These are phyloP conservation scores for Yamadazyma triangularis DNA, from an alignment of 1,139 yeast genomes.

Conservation along the genomic window DNA sequence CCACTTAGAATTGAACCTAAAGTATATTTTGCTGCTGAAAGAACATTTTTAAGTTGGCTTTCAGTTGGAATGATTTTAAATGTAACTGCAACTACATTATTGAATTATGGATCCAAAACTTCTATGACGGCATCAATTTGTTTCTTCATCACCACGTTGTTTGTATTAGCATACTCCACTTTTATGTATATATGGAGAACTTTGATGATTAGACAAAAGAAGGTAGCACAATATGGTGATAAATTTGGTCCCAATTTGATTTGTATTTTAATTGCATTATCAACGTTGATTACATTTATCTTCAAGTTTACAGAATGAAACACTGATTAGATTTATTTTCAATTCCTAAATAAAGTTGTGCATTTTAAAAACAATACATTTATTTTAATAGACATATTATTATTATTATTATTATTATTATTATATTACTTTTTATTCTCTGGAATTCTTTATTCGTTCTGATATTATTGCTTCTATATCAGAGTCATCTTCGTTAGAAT, in stretches of 20 bases:
- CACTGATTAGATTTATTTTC: constrained; percentile 5
- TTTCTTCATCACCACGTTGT: constrained; percentile 77
- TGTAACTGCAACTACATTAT: constrained; percentile 66
- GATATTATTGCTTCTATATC: constrained; percentile 60
- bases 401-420: too few relatives aligned
- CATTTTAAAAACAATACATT: too few relatives aligned
- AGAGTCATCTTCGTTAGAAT: too few relatives aligned
- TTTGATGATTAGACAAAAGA: constrained; percentile 73
- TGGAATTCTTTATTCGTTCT: too few relatives aligned
- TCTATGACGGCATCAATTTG: constrained; percentile 84
- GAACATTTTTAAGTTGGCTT: constrained; percentile 76
- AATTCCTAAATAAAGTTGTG: too few relatives aligned
- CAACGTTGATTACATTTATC: constrained; percentile 69
- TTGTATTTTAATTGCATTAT: constrained; percentile 67
- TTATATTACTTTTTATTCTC: too few relatives aligned
- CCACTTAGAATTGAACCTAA: constrained; percentile 83
- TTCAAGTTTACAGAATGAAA: constrained; percentile 46
- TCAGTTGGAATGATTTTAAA: constrained; percentile 70
- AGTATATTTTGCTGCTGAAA: constrained; percentile 79
- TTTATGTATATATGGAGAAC: constrained; percentile 80
- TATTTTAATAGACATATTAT: too few relatives aligned
- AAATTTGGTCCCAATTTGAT: constrained; percentile 81
- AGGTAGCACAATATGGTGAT: constrained; percentile 83
- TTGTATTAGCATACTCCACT: constrained; percentile 71
- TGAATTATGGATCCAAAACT: constrained; percentile 63